These are phyloP conservation scores for Knoxdaviesia proteae DNA, from an alignment of 2,329 filamentous ascomycete species.

Conservation along the genomic window DNA sequence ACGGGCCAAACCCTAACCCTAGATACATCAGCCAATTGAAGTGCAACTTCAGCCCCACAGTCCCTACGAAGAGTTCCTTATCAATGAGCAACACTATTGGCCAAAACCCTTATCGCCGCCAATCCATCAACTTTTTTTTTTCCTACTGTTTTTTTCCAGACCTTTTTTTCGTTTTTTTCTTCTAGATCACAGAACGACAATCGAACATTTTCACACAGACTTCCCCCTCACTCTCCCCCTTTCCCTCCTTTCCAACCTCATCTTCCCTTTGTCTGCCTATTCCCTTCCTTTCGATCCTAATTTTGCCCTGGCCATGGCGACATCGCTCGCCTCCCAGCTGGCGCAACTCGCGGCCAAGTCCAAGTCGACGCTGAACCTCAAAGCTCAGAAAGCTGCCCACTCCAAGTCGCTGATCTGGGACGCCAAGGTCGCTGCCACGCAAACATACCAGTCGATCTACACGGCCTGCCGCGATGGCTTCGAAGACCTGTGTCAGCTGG, in stretches of 20 bases:
- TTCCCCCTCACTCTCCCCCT: too few relatives aligned
- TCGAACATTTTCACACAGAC: background rate
- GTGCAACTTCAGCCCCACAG: too few relatives aligned
- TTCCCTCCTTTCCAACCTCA: background rate
- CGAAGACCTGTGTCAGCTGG: slow-evolving; percentile 73
- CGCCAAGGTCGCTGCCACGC: slow-evolving; percentile 58
- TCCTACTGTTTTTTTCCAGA: background rate
- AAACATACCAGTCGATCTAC: slow-evolving; percentile 80
- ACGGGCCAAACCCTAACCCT: too few relatives aligned
- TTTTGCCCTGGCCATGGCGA: slow-evolving; percentile 36
- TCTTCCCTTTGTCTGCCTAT: background rate
- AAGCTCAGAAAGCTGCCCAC: slow-evolving; percentile 79
- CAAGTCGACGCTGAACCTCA: slow-evolving; percentile 77
- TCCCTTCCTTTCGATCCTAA: background rate
- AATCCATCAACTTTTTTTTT: background rate
- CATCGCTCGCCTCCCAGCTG: slow-evolving; percentile 80
- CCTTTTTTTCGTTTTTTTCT: slow-evolving; percentile 1
- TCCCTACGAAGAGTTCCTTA: background rate
- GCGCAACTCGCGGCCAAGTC: slow-evolving; percentile 79
- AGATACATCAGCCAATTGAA: too few relatives aligned
- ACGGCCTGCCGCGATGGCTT: slow-evolving; percentile 76
- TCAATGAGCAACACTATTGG: slow-evolving; percentile 3
- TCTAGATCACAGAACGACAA: background rate
- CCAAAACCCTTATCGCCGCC: slow-evolving; percentile 1
- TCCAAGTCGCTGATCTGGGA: slow-evolving; percentile 93